These are phyloP conservation scores for Rhizophora apiculata DNA, from an alignment of 345 rosid genomes.

Conservation along the genomic window DNA sequence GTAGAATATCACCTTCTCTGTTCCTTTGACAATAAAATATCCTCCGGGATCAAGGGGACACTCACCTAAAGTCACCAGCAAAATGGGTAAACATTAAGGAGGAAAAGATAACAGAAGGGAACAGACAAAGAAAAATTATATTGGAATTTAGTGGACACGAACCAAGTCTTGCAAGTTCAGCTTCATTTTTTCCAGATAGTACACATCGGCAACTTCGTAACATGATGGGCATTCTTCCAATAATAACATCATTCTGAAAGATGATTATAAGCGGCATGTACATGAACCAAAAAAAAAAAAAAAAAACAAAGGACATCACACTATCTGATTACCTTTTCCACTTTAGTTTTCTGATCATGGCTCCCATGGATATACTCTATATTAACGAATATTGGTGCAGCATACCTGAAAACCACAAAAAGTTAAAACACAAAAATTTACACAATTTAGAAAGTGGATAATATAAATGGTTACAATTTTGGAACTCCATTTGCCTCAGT, in stretches of 20 bases:
- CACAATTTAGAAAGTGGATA: background rate
- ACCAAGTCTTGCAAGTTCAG: slow-evolving; percentile 91
- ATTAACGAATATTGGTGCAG: slow-evolving; percentile 76
- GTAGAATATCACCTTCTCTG: slow-evolving; percentile 62
- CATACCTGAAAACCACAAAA: slow-evolving; percentile 48
- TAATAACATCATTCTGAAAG: slow-evolving; percentile 55
- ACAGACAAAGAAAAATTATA: background rate
- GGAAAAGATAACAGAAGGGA: slow-evolving; percentile 1
- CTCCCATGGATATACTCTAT: slow-evolving; percentile 66
- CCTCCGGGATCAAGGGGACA: slow-evolving; percentile 99
- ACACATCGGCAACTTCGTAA: slow-evolving; percentile 75
- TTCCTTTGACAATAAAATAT: slow-evolving; percentile 84
- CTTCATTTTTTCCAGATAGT: slow-evolving; percentile 76
- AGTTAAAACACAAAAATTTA: background rate
- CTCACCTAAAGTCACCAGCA: slow-evolving; percentile 57
- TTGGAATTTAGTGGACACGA: slow-evolving; percentile 28
- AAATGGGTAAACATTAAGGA: background rate
- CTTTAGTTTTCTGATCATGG: slow-evolving; percentile 35
- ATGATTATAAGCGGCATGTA: slow-evolving; percentile 8
- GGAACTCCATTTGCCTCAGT: too few relatives aligned
- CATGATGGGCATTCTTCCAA: slow-evolving; percentile 95
- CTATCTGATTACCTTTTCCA: slow-evolving; percentile 48
- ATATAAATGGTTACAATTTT: background rate
- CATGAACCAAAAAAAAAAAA: background rate
- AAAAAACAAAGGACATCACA: background rate